phyloP scores from a whole-genome alignment of 805 yeast genomes.

The Schizosaccharomyces lindneri region DNA sequence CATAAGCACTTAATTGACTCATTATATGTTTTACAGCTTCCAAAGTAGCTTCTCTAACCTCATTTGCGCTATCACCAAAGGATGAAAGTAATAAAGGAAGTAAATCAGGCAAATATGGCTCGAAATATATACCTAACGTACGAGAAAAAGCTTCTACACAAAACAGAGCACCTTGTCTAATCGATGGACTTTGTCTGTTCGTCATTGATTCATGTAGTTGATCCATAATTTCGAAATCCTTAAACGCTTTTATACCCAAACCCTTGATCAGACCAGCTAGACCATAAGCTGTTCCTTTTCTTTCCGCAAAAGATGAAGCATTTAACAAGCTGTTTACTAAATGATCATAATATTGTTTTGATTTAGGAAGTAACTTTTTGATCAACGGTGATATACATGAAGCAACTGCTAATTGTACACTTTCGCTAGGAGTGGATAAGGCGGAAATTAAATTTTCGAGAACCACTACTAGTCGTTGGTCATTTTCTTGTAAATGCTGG shows the following conservation, averaged over 20 bases:
- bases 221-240: constrained; percentile 55
- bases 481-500: constrained; percentile 46
- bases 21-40: constrained; percentile 68
- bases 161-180: constrained; percentile 70
- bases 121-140: constrained; percentile 52
- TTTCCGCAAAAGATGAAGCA: constrained; percentile 22
- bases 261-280: constrained; percentile 85
- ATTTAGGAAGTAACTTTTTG: constrained; percentile 19
- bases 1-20: constrained; percentile 77
- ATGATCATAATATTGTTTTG: constrained; percentile 27
- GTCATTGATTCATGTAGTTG: constrained; percentile 62
- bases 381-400: constrained; percentile 72
- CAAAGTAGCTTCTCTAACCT: constrained; percentile 75
- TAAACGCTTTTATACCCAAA: constrained; percentile 52
- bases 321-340: constrained; percentile 36
- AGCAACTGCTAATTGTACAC: constrained; percentile 70
- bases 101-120: constrained; percentile 79
- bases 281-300: constrained; percentile 93
- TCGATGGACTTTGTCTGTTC: constrained; percentile 46
- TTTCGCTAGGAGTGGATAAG: constrained; percentile 66
- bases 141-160: constrained; percentile 67
- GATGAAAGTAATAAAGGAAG: constrained; percentile 58
- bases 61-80: constrained; percentile 63
- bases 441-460: constrained; percentile 49
- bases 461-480: constrained; percentile 36